Conservation (phyloP, 2,329 filamentous ascomycete genomes). For the Exutisphaerella laricina region DNA sequence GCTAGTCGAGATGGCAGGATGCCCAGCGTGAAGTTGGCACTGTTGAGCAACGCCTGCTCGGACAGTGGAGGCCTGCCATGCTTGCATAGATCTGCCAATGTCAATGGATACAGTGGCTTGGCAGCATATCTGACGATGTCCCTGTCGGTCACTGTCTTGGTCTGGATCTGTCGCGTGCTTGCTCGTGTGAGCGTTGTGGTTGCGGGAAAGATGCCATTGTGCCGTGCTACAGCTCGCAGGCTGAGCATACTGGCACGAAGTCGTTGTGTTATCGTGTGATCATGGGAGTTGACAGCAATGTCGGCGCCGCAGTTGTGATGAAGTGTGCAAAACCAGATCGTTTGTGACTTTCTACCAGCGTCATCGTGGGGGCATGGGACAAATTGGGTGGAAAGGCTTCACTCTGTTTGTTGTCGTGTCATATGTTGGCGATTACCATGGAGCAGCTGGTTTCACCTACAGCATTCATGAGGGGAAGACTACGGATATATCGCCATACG, state of each 20-base stretch:
- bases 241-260: constrained; percentile 26
- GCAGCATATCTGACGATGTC: constrained; percentile 74
- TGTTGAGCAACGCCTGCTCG: constrained; percentile 71
- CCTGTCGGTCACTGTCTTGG: constrained; percentile 53
- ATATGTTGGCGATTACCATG: no score
- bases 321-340: no score
- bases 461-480: no score
- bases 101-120: constrained; percentile 72
- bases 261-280: constrained; percentile 10
- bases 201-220: constrained; percentile 13
- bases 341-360: no score
- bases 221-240: constrained; percentile 24
- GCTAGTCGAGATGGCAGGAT: constrained; percentile 88
- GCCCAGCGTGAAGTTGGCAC: constrained; percentile 91
- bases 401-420: no score
- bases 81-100: constrained; percentile 83
- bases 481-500: no score
- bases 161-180: constrained; percentile 31
- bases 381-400: no score
- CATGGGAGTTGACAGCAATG: constrained; percentile 10
- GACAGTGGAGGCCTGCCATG: constrained; percentile 81
- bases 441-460: no score
- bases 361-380: no score
- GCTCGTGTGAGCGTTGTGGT: not conserved
- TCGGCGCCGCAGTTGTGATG: no score